phyloP scores from a whole-genome alignment of 164 flowering plant genomes.

The Aristolochia californica region DNA sequence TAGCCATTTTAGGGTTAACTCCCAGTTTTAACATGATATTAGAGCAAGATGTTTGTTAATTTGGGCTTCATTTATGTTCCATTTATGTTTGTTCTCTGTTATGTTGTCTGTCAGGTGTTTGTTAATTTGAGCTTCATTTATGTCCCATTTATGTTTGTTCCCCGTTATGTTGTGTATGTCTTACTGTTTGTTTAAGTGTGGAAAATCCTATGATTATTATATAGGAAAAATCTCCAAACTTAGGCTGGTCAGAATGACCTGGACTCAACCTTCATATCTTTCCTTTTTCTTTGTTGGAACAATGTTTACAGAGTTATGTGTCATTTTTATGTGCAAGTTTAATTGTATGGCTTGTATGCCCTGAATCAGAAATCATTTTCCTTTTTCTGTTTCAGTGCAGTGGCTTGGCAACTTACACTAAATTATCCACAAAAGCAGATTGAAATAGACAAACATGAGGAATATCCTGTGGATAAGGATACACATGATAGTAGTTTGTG shows the following conservation, averaged over 20 bases:
- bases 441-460: constrained; percentile 18
- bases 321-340: not conserved
- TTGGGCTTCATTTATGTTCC: not conserved
- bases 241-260: not conserved
- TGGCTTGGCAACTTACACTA: constrained; percentile 82
- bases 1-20: no score
- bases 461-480: constrained; percentile 14
- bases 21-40: no score
- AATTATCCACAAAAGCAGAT: constrained; percentile 29
- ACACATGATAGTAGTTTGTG: constrained; percentile 39
- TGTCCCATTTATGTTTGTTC: not conserved
- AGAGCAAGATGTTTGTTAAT: no score
- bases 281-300: not conserved
- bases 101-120: not conserved
- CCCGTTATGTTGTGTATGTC: not conserved
- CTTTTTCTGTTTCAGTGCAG: constrained; percentile 41
- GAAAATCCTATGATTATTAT: not conserved
- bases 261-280: not conserved
- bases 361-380: not conserved
- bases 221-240: not conserved
- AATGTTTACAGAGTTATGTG: not conserved
- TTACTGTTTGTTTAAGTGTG: not conserved
- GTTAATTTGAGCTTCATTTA: not conserved
- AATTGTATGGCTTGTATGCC: not conserved
- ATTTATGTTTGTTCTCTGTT: not conserved